Base-by-base conservation (phyloP, 139 green algal genomes). In the Desmodesmus armatus region DNA sequence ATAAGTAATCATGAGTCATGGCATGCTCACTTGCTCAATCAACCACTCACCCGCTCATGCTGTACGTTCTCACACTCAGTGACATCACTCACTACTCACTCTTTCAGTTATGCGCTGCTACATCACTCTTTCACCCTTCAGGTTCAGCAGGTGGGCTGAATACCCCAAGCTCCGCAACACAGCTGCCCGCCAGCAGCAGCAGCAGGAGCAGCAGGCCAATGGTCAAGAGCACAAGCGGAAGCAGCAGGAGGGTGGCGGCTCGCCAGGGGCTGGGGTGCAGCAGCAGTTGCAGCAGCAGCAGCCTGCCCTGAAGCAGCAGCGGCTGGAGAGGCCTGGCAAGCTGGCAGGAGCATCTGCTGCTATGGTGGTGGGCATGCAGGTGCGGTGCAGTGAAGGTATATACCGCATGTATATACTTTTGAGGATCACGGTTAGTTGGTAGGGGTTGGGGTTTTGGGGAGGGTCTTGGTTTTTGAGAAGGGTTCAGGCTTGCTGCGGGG, bases 331-430 rank as follows among this genome's bases (percentile, higher is more conserved):
- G 33, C 74, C 74, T 33, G 74, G 74, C 9, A 43, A n/a, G 31
- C 49, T 53, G 19, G 44, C 47, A 17, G 74, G 74, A 6, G 74
- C 74, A 5, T 47, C 76, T 27, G 37, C 55, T n/a, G 76, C 76
- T 5, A 82, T 82, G 76, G 76, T 82, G 37, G 55, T 82, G 11
- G 76, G 51, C 55, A 55, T 25, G 37, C 76, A 82, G 55, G 76
- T 82, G 53, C 29, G 40, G 7, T 19, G 58, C 58, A 13, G 58
- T 25, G 17, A 58, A 23, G 13, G 58, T 17, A 31, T n/a, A n/a
- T n/a, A n/a, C n/a, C n/a, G n/a, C n/a, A n/a, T n/a, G n/a, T n/a
- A n/a, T n/a, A n/a, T n/a, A n/a, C n/a, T n/a, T n/a, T n/a, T n/a
- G n/a, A n/a, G n/a, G n/a, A n/a, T n/a, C n/a, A n/a, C n/a, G n/a